A percentile compares a stretch with the other conserved stretches of the same genome.
phyloP scores from a whole-genome alignment of 176 grass and related monocot species.

The Ensete glaucum region DNA sequence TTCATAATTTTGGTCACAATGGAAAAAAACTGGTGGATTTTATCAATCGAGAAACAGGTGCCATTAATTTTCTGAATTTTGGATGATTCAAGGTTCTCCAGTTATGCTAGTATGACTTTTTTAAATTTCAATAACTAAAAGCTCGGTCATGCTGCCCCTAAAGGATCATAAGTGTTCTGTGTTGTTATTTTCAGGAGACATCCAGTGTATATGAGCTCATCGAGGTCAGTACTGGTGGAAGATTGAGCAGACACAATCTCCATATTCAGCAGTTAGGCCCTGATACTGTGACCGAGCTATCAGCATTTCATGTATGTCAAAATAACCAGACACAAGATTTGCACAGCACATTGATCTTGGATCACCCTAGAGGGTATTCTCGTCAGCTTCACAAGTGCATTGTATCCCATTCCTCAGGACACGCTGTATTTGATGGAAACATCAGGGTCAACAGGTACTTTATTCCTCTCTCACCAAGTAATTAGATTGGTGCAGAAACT shows the following conservation, averaged over 20 bases:
- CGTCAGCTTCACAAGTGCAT: constrained; percentile 86
- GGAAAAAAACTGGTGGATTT: no score
- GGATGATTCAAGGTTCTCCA: no score
- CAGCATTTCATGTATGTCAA: constrained; percentile 69
- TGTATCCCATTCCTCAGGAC: constrained; percentile 50
- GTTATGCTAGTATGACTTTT: no score
- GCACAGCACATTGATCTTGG: constrained; percentile 84
- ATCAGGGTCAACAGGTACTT: constrained; percentile 83
- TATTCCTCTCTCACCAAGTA: background rate
- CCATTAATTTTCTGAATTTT: no score
- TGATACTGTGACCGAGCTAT: constrained; percentile 58
- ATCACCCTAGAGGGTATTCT: constrained; percentile 71
- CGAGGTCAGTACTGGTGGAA: constrained; percentile 77
- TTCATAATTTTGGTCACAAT: no score
- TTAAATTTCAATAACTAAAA: background rate
- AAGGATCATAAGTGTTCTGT: constrained; percentile 11
- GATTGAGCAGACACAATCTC: constrained; percentile 80
- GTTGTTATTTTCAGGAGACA: constrained; percentile 38
- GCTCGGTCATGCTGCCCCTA: background rate
- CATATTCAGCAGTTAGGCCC: constrained; percentile 81
- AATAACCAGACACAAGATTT: constrained; percentile 89
- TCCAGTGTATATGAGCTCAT: constrained; percentile 71
- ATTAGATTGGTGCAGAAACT: background rate
- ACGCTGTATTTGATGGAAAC: constrained; percentile 89
- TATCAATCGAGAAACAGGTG: no score